These are phyloP conservation scores for Aspergillus biplanus DNA, from an alignment of 495 filamentous ascomycete species.

Conservation along the genomic window DNA sequence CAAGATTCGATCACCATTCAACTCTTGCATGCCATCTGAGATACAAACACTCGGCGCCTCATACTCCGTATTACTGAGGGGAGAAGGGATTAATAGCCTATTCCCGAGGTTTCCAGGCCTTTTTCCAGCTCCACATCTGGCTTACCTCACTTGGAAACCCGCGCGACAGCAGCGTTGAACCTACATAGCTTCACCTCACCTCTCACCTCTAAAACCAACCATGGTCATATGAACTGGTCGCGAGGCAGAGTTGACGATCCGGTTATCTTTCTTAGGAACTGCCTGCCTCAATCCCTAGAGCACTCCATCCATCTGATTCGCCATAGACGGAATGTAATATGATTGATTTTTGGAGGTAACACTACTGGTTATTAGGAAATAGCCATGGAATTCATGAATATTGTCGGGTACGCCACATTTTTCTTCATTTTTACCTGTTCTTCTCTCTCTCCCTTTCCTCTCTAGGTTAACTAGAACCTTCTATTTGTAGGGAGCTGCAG, in stretches of 20 bases:
- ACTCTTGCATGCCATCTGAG: not conserved
- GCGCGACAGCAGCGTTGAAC: not conserved
- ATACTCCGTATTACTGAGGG: not conserved
- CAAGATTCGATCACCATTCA: not conserved
- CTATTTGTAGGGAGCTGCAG: constrained; percentile 42
- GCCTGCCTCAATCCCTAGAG: not conserved
- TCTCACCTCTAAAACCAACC: constrained; percentile 5
- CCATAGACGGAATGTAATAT: constrained; percentile 23
- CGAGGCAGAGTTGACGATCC: constrained; percentile 4
- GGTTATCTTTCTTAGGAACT: not conserved
- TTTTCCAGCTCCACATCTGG: too few species aligned
- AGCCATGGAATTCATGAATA: constrained; percentile 50
- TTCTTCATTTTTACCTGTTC: constrained; percentile 12
- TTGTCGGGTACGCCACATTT: constrained; percentile 38
- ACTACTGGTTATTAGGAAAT: constrained; percentile 19
- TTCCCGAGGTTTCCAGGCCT: not conserved
- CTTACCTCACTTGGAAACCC: too few species aligned
- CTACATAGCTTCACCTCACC: constrained; percentile 4
- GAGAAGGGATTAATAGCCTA: not conserved
- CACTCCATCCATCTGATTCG: not conserved
- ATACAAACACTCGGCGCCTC: not conserved
- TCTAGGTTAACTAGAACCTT: not conserved
- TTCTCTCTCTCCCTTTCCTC: not conserved
- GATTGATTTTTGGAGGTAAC: constrained; percentile 15
- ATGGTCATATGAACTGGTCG: constrained; percentile 15